Evolutionary conservation across 1,284 basidiomycete genomes (phyloP).

Genomic region (Spongispora temasekensis): DNA sequence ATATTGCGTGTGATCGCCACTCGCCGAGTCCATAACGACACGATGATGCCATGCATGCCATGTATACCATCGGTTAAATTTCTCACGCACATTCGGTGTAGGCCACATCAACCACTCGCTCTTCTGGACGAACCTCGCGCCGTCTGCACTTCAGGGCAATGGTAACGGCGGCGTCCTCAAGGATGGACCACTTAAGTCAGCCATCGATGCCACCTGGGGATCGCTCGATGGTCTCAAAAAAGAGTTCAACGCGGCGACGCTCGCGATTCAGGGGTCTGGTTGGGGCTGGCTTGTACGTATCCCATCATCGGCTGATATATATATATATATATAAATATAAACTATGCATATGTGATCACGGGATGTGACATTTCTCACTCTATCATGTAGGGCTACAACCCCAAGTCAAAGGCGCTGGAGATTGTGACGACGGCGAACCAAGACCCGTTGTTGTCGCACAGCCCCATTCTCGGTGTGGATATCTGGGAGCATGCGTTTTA

Average conservation of each 20-base stretch:
- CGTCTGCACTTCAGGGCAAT: constrained; percentile 46
- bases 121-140: constrained; percentile 91
- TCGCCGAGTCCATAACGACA: no score
- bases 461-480: constrained; percentile 87
- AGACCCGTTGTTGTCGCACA: constrained; percentile 78
- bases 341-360: no score
- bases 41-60: no score
- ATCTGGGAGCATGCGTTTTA: constrained; percentile 86
- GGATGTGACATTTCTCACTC: no score
- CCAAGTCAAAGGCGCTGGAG: constrained; percentile 65
- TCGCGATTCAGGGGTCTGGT: constrained; percentile 86
- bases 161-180: constrained; percentile 64
- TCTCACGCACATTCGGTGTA: constrained; percentile 24
- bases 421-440: constrained; percentile 85
- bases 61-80: no score
- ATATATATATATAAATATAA: no score
- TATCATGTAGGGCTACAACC: constrained; percentile 71
- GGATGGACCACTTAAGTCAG: constrained; percentile 67
- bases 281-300: constrained; percentile 85
- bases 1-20: no score
- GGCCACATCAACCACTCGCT: constrained; percentile 91
- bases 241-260: constrained; percentile 75
- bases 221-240: constrained; percentile 68
- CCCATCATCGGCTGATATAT: no score
- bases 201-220: constrained; percentile 69